phyloP scores from a whole-genome alignment of 108 stramenopile genomes.

The Asterionellopsis glacialis region DNA sequence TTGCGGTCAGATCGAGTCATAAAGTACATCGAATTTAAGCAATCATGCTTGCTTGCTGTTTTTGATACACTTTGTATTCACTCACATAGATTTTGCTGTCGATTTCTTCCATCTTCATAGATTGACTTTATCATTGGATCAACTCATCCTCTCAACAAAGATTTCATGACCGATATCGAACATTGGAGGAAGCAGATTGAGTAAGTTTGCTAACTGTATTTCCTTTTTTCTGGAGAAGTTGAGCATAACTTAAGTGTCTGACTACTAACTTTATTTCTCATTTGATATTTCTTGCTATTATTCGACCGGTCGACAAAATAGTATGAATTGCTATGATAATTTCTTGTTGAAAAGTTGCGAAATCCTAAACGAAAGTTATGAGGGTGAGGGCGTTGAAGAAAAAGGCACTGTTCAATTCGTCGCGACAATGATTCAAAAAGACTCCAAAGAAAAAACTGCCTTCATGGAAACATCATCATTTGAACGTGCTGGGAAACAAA shows the following conservation, averaged over 20 bases:
- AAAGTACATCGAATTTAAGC: too few species aligned
- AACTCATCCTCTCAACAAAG: slow-evolving; percentile 35
- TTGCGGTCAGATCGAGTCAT: not conserved
- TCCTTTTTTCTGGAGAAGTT: too few species aligned
- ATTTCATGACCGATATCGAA: slow-evolving; percentile 47
- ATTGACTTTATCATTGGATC: slow-evolving; percentile 58
- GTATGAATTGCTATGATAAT: slow-evolving; percentile 65
- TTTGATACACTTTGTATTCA: too few species aligned
- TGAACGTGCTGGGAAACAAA: slow-evolving; percentile 34
- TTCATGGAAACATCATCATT: slow-evolving; percentile 72
- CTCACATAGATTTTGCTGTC: too few species aligned
- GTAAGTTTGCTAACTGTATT: slow-evolving; percentile 1
- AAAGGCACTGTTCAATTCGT: slow-evolving; percentile 59
- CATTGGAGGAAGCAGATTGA: slow-evolving; percentile 53
- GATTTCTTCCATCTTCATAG: not conserved
- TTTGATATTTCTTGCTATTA: too few species aligned
- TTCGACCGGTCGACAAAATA: not conserved
- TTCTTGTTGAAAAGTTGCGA: slow-evolving; percentile 58
- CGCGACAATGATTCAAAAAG: slow-evolving; percentile 53
- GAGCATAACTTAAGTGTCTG: too few species aligned
- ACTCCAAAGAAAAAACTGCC: slow-evolving; percentile 58
- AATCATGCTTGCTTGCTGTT: too few species aligned
- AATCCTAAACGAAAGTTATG: slow-evolving; percentile 45
- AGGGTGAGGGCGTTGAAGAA: slow-evolving; percentile 36
- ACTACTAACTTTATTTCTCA: too few species aligned